Evolutionary conservation across 257 asterid species (phyloP), one percentile per base, ranked within the genome.

Genomic region (Plantago elongata): DNA sequence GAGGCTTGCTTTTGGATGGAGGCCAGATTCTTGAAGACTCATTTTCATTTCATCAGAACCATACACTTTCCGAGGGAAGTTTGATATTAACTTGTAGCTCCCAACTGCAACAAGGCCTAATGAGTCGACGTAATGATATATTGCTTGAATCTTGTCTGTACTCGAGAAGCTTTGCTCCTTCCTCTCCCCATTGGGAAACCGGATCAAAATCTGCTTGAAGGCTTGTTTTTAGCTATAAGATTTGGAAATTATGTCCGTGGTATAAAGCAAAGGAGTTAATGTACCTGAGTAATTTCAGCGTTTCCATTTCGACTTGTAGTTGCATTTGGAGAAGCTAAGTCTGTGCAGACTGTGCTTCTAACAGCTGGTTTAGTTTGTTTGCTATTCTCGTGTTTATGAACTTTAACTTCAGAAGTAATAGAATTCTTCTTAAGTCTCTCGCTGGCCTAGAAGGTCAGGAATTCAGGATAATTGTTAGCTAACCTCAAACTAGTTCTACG

Each of bases 151-250:
- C 72, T 83, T 80, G 74, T 90, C 97, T 3, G 79, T 77, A 12
- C 79, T 66, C 69, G 42, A 56, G 84, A 87, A 87, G 68, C 89
- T 76, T 0, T 80, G 85, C 62, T 87, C 96, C 72, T 72, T 75
- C 69, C 96, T 87, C 78, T 87, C 96, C 27, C 97, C 97, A 45
- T 85, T 87, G 9, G 96, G 97, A 59, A 87, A 90, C 17, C 95
- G 84, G 62, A 90, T 85, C 73, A 81, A 54, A 54, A 90, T 83
- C 97, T 90, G 77, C 34, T 42, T 3, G 38, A 45, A 8, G 9
- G 13, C 14, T 14, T 18, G 3, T 9, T 8, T 13, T 3, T 50
- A 17, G 14, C 0, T 49, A 9, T 8, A 49, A n/a, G 9, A 75
- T 62, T 45, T 46, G 30, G 5, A 46, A 15, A 65, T 12, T 48